Base-by-base conservation (phyloP, 2,329 filamentous ascomycete genomes). In the Penicillium brasilianum region DNA sequence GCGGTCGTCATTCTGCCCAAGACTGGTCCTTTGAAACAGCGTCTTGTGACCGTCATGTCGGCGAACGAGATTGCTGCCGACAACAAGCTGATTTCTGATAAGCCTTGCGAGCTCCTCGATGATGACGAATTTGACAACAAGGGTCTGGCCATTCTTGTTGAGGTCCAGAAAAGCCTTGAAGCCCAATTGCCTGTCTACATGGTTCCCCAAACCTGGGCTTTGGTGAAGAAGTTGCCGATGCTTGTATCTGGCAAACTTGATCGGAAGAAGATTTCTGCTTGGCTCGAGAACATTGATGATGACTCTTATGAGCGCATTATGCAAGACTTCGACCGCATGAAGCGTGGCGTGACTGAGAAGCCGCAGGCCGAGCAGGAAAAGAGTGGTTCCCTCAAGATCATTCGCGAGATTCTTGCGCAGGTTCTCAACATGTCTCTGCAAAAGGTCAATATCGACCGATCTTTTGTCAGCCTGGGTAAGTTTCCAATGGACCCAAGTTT, bases 181-280 rank as follows among this genome's bases (percentile, higher is more conserved):
- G 70, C 73, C 32, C 77, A 81, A 52, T 70, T 83, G 8, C 77
- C 80, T 8, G 75, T 79, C 5, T 81, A 81, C 64, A 78, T 82
- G 76, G 71, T 81, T 8, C 81, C 81, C 0, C 78, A 76, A 61
- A 69, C 62, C 53, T 75, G 77, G 76, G 68, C 74, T 63, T 76
- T 77, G 3, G 70, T 81, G 36, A 66, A 74, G 61, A 62, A 74
- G n/a, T 61, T 83, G 11, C 79, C 80, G 1, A 72, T 74, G 71
- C 69, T 77, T n/a, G 71, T 75, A 0, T 73, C 69, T 13, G 74
- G 72, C 8, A 72, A 78, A 46, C 61, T 79, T 4, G 78, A 82
- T 64, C 76, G 76, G 11, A 75, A 72, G 63, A 70, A 68, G 55
- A 73, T 81, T 16, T 73, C 74, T 1, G 66, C 68, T 1, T 85